Evolutionary conservation across 305 asterid species (phyloP), one percentile per base, ranked within the genome.

Genomic region (Andrographis paniculata): DNA sequence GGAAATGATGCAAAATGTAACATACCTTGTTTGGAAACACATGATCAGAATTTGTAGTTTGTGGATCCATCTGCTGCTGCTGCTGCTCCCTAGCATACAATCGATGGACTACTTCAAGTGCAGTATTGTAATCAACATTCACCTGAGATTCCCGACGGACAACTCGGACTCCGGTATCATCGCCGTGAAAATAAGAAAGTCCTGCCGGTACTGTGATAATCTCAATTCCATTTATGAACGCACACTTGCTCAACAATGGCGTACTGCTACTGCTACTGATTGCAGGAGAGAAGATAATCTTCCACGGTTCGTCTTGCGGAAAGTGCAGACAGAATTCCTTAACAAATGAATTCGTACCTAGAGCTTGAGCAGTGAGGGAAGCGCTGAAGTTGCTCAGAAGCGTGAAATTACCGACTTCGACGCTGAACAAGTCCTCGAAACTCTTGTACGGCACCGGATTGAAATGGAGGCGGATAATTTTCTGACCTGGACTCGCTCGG

Each of bases 141-240:
- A 62, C 18, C 31, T 13, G 48, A 49, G 39, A 35, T 20, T 62
- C 55, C n/a, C 63, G 54, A 41, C 53, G n/a, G 41, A 61, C 47
- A n/a, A n/a, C n/a, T n/a, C n/a, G n/a, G n/a, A n/a, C n/a, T n/a
- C n/a, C n/a, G n/a, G n/a, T n/a, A n/a, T n/a, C n/a, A n/a, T n/a
- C n/a, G n/a, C 21, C 31, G 47, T 57, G 14, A 55, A 48, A 30
- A 20, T 48, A 55, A 50, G 49, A 15, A 3, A 24, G 4, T 24
- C 14, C 27, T 1, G 9, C 20, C 0, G 67, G 56, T 21, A 61
- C 23, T 15, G 61, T 16, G 0, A 55, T 30, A 40, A 62, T 47
- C 53, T 62, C 54, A 11, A 62, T 62, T 10, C 62, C 58, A 12
- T 62, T 55, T n/a, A 62, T 45, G 13, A 49, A 62, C 10, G 50